Conservation (phyloP, 23 red algal genomes). For the Gracilaria caudata region DNA sequence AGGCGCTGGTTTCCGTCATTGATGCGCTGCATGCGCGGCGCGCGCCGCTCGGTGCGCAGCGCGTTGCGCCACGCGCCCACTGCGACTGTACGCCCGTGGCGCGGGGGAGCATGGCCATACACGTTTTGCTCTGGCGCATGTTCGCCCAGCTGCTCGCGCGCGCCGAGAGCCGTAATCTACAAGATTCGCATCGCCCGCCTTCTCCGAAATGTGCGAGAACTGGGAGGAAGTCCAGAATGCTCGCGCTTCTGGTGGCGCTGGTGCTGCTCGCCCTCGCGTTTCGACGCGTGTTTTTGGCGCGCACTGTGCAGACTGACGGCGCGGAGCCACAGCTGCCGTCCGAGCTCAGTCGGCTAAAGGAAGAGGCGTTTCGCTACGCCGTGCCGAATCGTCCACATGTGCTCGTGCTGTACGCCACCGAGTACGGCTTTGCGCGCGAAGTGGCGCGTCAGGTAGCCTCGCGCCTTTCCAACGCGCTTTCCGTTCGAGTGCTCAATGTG, state of each 20-base stretch:
- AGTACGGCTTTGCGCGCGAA: slow-evolving; percentile 93
- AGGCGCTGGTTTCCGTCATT: background rate
- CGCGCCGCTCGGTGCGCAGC: background rate
- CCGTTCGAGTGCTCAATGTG: slow-evolving; percentile 65
- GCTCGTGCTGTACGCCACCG: slow-evolving; percentile 93
- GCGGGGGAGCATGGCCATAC: background rate
- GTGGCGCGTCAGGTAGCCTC: slow-evolving; percentile 76
- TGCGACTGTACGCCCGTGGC: background rate
- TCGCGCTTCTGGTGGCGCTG: slow-evolving; percentile 16
- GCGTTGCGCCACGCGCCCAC: slow-evolving; percentile 7
- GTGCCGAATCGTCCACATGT: slow-evolving; percentile 32
- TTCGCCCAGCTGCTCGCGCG: background rate
- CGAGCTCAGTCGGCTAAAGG: background rate
- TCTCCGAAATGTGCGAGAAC: background rate
- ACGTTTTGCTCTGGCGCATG: background rate
- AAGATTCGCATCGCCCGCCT: background rate
- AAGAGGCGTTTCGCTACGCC: background rate
- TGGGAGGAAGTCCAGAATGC: background rate
- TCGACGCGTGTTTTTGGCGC: background rate
- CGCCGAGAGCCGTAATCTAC: background rate
- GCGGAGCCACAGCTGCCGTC: background rate
- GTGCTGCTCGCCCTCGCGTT: background rate
- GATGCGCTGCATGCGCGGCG: slow-evolving; percentile 2
- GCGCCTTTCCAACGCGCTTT: background rate
- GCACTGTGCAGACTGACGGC: background rate